Evolutionary conservation across 2,329 filamentous ascomycete genomes (phyloP).

Genomic region (Colletotrichum sp.): DNA sequence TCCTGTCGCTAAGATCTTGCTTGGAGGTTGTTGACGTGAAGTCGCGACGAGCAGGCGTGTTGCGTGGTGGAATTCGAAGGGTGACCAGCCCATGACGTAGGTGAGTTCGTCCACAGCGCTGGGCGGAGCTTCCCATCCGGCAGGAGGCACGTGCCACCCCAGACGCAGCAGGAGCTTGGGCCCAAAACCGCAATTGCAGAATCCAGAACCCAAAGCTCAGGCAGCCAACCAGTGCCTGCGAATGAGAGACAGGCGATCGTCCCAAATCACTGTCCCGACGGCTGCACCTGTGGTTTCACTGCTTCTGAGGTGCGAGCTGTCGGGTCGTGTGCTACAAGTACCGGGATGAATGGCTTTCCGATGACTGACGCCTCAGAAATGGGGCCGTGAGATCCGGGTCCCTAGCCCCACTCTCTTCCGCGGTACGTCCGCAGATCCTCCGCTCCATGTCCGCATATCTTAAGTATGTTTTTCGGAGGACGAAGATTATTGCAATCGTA

Average conservation of each 20-base stretch:
- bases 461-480: neutral
- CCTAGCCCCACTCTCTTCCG: neutral
- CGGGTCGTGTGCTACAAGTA: neutral
- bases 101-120: neutral
- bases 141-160: neutral
- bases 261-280: neutral
- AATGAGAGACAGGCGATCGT: neutral
- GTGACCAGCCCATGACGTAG: constrained; percentile 11
- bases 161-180: neutral
- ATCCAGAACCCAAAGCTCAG: neutral
- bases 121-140: neutral
- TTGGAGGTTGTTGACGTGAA: neutral
- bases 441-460: neutral
- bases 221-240: neutral
- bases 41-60: neutral
- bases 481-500: no score
- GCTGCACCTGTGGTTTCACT: neutral
- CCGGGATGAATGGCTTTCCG: neutral
- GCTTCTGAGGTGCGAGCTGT: neutral
- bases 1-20: neutral
- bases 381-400: neutral
- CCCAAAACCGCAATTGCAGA: neutral
- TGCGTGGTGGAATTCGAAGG: neutral
- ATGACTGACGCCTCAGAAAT: neutral
- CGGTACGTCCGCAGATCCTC: neutral